Conservation (phyloP, 306 rosid species). For the Vicia faba region DNA sequence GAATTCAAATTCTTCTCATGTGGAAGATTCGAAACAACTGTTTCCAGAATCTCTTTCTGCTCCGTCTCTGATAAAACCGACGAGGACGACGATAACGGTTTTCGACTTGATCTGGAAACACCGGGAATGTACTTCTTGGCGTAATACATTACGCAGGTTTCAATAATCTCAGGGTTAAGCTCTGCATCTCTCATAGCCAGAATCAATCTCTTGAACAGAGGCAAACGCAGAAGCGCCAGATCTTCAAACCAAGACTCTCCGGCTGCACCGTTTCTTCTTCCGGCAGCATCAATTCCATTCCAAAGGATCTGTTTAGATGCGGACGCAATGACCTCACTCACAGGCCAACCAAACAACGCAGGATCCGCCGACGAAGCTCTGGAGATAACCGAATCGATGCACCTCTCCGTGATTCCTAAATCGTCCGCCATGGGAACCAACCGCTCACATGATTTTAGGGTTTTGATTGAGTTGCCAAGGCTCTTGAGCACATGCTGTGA, state of each 20-base stretch:
- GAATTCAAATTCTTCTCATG: slow-evolving; percentile 56
- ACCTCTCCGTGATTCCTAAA: slow-evolving; percentile 66
- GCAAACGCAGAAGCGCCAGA: slow-evolving; percentile 60
- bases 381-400: slow-evolving; percentile 63
- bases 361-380: slow-evolving; percentile 76
- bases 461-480: slow-evolving; percentile 69
- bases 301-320: slow-evolving; percentile 63
- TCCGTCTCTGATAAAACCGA: slow-evolving; percentile 61
- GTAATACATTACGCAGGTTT: slow-evolving; percentile 73
- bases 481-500: slow-evolving; percentile 70
- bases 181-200: slow-evolving; percentile 57
- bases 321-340: slow-evolving; percentile 43
- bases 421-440: slow-evolving; percentile 64
- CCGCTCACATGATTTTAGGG: slow-evolving; percentile 78
- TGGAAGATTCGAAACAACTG: slow-evolving; percentile 70
- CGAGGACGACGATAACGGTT: slow-evolving; percentile 55
- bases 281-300: slow-evolving; percentile 66
- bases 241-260: slow-evolving; percentile 84
- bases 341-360: slow-evolving; percentile 84
- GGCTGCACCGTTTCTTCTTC: slow-evolving; percentile 49
- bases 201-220: slow-evolving; percentile 70
- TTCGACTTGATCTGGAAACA: slow-evolving; percentile 70
- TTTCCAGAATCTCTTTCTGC: slow-evolving; percentile 81
- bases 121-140: slow-evolving; percentile 90
- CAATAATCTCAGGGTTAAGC: slow-evolving; percentile 65